Conservation (phyloP, 345 rosid species). For the Eutrema heterophyllum region DNA sequence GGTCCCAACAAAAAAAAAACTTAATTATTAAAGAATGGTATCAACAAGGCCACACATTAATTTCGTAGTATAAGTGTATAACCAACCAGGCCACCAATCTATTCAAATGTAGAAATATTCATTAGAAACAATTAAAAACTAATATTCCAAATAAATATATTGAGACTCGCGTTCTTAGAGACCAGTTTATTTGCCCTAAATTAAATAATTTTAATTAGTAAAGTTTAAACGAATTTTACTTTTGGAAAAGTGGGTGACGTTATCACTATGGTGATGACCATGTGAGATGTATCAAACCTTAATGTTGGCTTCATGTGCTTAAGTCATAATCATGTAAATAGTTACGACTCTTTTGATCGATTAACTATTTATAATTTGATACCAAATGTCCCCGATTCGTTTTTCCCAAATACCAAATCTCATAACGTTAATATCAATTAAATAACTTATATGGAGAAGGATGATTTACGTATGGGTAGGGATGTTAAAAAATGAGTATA, state of each 20-base stretch:
- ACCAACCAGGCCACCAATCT: background rate
- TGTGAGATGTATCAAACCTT: slow-evolving; percentile 21
- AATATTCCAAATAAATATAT: background rate
- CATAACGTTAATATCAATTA: background rate
- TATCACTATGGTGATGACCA: slow-evolving; percentile 6
- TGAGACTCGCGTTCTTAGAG: background rate
- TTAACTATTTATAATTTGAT: background rate
- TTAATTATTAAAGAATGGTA: background rate
- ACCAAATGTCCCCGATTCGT: background rate
- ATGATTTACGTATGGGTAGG: background rate
- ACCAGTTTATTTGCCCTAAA: background rate
- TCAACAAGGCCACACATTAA: background rate
- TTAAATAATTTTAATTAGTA: background rate
- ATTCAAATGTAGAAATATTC: background rate
- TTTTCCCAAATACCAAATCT: background rate
- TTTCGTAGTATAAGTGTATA: background rate
- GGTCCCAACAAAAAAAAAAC: no score
- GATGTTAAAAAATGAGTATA: no score
- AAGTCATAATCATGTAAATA: slow-evolving; percentile 25
- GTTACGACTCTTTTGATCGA: slow-evolving; percentile 12
- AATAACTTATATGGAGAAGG: background rate
- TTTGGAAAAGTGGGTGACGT: slow-evolving; percentile 33
- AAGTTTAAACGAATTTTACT: background rate
- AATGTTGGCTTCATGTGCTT: slow-evolving; percentile 28
- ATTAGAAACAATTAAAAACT: background rate